Percentiles rank a stretch among this genome's conserved stretches.
Evolutionary conservation across 2,329 filamentous ascomycete genomes (phyloP).

Genomic region (Hymenoscyphus salicellus): DNA sequence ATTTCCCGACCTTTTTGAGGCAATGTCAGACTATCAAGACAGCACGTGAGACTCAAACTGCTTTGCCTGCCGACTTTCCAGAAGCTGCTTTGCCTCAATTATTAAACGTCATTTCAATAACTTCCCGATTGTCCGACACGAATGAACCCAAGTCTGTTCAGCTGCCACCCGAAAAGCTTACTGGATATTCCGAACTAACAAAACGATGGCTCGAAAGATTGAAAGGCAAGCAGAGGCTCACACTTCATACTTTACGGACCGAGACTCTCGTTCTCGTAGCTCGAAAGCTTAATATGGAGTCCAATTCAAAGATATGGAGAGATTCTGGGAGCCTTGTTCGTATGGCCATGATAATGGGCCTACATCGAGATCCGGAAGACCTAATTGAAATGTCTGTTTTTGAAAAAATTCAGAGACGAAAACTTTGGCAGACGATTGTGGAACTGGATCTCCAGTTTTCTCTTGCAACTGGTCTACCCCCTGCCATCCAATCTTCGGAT

Average conservation of each 20-base stretch:
- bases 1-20: conserved; percentile 22
- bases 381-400: conserved; percentile 47
- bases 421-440: conserved; percentile 54
- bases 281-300: not conserved
- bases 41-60: conserved; percentile 5
- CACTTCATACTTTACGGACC: conserved; percentile 17
- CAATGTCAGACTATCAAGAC: conserved; percentile 15
- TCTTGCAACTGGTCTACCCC: conserved; percentile 49
- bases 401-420: conserved; percentile 51
- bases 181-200: conserved; percentile 13
- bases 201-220: conserved; percentile 21
- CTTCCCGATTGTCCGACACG: conserved; percentile 19
- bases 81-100: conserved; percentile 21
- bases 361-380: conserved; percentile 54
- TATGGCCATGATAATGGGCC: conserved; percentile 54
- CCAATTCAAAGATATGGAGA: conserved; percentile 12
- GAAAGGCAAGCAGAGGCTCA: conserved; percentile 19
- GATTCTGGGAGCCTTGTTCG: conserved; percentile 45
- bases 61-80: conserved; percentile 12
- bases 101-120: conserved; percentile 18
- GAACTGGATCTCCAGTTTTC: conserved; percentile 52
- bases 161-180: conserved; percentile 18
- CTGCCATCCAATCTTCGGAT: conserved; percentile 44
- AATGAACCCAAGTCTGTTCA: conserved; percentile 4
- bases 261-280: conserved; percentile 21